Conservation (phyloP, 2,329 filamentous ascomycete genomes). For the Aspergillus transmontanensis region DNA sequence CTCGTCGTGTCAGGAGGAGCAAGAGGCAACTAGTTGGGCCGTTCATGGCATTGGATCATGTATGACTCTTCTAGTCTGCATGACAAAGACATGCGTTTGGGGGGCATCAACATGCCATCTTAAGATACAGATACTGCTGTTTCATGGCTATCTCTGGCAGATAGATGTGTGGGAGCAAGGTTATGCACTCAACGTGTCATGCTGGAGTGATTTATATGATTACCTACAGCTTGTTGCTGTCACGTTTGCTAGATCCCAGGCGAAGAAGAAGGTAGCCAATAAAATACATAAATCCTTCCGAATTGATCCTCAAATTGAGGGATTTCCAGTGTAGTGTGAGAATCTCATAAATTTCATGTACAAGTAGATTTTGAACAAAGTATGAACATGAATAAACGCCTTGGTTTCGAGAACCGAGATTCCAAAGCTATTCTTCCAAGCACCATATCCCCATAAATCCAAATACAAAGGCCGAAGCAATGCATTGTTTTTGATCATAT, state of each 20-base stretch:
- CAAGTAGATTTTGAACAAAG: neutral
- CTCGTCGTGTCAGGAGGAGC: constrained; percentile 43
- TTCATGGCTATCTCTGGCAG: constrained; percentile 11
- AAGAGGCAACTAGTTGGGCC: constrained; percentile 26
- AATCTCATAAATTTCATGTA: neutral
- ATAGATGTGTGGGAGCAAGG: constrained; percentile 2
- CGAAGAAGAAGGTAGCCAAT: neutral
- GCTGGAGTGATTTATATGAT: neutral
- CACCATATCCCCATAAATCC: neutral
- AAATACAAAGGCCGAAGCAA: neutral
- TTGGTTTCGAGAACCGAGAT: neutral
- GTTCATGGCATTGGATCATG: neutral
- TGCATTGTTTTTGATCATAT: neutral
- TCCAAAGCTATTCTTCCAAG: neutral
- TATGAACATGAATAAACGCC: neutral
- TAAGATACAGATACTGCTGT: neutral
- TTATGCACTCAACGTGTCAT: neutral
- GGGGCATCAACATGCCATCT: neutral
- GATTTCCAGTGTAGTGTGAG: neutral
- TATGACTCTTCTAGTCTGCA: neutral
- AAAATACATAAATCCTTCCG: neutral
- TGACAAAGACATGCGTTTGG: neutral
- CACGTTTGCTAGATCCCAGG: neutral
- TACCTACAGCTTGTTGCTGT: neutral
- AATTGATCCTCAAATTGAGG: neutral